A percentile compares a stretch with the other conserved stretches of the same genome.
phyloP scores from a whole-genome alignment of 164 flowering plant species.

The Piper betle region DNA sequence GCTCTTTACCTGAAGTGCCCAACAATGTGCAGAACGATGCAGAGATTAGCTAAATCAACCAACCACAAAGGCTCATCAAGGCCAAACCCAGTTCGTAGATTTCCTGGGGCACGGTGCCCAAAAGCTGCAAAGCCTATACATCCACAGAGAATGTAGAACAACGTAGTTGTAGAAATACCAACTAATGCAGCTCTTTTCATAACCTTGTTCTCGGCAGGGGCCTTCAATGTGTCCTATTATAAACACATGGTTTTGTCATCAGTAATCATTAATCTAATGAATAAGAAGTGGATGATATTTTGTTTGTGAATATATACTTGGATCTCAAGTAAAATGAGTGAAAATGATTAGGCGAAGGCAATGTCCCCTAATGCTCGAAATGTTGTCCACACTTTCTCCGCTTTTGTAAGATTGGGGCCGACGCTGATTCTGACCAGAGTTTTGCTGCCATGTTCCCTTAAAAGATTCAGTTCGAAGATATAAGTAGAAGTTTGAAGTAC shows the following conservation, averaged over 20 bases:
- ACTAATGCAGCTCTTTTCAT: slow-evolving; percentile 50
- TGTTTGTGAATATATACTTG: slow-evolving; percentile 27
- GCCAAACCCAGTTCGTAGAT: slow-evolving; percentile 50
- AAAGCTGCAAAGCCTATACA: slow-evolving; percentile 67
- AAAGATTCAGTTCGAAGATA: neutral
- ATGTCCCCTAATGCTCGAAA: slow-evolving; percentile 72
- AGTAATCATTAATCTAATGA: neutral
- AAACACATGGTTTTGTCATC: too few species aligned
- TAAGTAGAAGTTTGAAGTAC: neutral
- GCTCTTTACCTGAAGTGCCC: slow-evolving; percentile 43
- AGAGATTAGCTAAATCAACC: slow-evolving; percentile 40
- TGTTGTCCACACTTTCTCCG: slow-evolving; percentile 35
- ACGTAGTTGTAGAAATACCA: slow-evolving; percentile 23
- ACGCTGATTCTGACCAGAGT: slow-evolving; percentile 45
- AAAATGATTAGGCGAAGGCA: slow-evolving; percentile 68
- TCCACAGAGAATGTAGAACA: slow-evolving; percentile 41
- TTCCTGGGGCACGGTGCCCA: slow-evolving; percentile 51
- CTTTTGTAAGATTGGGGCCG: slow-evolving; percentile 39
- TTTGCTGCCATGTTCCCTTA: slow-evolving; percentile 41
- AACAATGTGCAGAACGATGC: slow-evolving; percentile 49
- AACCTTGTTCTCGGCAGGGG: slow-evolving; percentile 30
- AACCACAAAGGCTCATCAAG: slow-evolving; percentile 58
- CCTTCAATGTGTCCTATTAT: slow-evolving; percentile 7
- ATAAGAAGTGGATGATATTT: neutral
- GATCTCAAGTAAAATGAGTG: slow-evolving; percentile 54